A percentile compares a stretch with the other conserved stretches of the same genome.
Evolutionary conservation across 2,329 filamentous ascomycete species (phyloP).

Genomic region (Knoxdaviesia capensis): DNA sequence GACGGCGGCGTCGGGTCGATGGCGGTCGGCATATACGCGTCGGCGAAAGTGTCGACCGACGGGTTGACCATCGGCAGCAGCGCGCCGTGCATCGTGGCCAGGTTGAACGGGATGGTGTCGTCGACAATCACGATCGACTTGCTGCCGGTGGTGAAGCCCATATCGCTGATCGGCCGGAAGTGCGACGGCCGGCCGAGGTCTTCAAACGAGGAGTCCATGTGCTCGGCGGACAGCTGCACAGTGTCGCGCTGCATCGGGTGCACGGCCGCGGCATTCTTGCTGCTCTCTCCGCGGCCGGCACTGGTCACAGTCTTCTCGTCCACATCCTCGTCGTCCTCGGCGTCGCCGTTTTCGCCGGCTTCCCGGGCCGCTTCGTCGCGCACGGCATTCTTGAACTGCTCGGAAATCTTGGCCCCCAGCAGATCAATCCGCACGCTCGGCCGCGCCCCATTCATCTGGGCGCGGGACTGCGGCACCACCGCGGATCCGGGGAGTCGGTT

Average conservation of each 20-base stretch:
- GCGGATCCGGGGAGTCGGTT: constrained; percentile 40
- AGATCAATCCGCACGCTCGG: constrained; percentile 56
- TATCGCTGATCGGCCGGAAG: constrained; percentile 26
- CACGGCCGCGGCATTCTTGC: not conserved
- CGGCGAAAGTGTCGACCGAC: constrained; percentile 31
- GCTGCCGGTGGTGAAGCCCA: constrained; percentile 55
- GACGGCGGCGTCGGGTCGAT: constrained; percentile 39
- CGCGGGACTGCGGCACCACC: constrained; percentile 33
- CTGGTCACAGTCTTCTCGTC: not conserved
- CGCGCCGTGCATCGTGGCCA: constrained; percentile 30
- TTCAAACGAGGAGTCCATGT: constrained; percentile 20
- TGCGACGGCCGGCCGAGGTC: constrained; percentile 12
- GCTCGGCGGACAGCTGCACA: not conserved
- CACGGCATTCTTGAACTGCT: constrained; percentile 61
- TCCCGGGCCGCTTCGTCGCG: constrained; percentile 38
- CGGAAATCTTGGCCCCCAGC: constrained; percentile 56
- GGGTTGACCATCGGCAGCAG: constrained; percentile 21
- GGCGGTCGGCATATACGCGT: constrained; percentile 25
- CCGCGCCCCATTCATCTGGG: constrained; percentile 20
- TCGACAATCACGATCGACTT: constrained; percentile 82
- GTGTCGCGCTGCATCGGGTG: not conserved
- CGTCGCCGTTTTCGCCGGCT: no score
- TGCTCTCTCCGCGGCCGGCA: not conserved
- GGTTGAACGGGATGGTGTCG: constrained; percentile 31
- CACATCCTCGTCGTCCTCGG: constrained; percentile 1